Evolutionary conservation across 2,329 filamentous ascomycete species (phyloP).

Genomic region (Colletotrichum navitas): DNA sequence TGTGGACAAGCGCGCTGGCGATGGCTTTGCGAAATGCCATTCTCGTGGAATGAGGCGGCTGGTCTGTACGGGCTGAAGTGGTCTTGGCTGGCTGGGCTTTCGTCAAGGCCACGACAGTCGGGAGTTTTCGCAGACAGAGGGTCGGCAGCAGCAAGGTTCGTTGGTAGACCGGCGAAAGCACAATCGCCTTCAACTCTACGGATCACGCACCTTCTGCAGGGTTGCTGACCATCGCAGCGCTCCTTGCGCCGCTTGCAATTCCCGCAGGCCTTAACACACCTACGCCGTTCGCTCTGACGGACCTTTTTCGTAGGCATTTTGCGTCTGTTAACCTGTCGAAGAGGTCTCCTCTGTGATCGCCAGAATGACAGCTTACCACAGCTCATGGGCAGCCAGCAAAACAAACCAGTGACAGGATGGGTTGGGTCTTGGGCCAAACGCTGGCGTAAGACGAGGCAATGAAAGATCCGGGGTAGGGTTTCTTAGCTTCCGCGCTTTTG

Average conservation of each 20-base stretch:
- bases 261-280: conserved; percentile 46
- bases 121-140: conserved; percentile 6
- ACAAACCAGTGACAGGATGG: conserved; percentile 3
- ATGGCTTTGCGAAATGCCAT: conserved; percentile 3
- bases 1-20: conserved; percentile 17
- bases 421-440: neutral
- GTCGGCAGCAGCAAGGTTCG: neutral
- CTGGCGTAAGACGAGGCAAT: neutral
- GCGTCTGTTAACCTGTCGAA: neutral
- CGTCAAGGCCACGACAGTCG: neutral
- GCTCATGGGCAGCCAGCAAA: neutral
- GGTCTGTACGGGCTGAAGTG: conserved; percentile 17
- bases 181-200: conserved; percentile 45
- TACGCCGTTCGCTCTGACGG: conserved; percentile 45
- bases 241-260: conserved; percentile 50
- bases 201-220: conserved; percentile 46
- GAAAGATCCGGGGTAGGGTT: neutral
- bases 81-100: conserved; percentile 6
- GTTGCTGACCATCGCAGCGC: conserved; percentile 47
- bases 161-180: conserved; percentile 37
- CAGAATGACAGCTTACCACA: neutral
- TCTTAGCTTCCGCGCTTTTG: conserved; percentile 3
- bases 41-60: conserved; percentile 12
- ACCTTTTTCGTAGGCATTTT: conserved; percentile 45
- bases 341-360: neutral